Evolutionary conservation across 2,329 filamentous ascomycete genomes (phyloP), one percentile per base, ranked within the genome.

Genomic region (Colletotrichum tofieldiae): DNA sequence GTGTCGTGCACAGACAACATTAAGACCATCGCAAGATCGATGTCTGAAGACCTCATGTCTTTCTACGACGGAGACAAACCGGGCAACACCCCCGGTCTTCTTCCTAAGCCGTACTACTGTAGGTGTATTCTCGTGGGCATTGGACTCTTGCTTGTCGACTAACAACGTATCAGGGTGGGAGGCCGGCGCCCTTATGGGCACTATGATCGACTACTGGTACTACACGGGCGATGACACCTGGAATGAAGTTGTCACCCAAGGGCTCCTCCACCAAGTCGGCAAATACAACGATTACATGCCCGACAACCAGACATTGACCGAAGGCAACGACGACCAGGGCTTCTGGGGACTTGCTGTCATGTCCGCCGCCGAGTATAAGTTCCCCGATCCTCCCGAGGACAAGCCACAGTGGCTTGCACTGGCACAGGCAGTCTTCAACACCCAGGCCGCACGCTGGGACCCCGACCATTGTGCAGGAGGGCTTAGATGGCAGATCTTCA

Each of bases 151-250:
- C 3, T 35, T 32, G 8, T 26, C 32, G 23, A 58, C 67, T 65
- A 49, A 67, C 32, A 51, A 52, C 3, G 20, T 58, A 67, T 12
- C 68, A 89, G 87, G 88, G 88, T 95, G 91, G 93, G 92, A 93
- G 82, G 92, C 87, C 14, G 93, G 93, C 64, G 93, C 93, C 68
- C 90, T 95, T 85, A 86, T 91, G 82, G 89, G 89, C 29, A 86
- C 92, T 2, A 84, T 96, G 74, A 86, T 97, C 65, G 93, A 96
- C 77, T 96, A 96, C 80, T 97, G 93, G 93, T 93, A 92, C 79
- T 94, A 94, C 79, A 96, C 93, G 0, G 91, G 91, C 26, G 93
- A 96, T 78, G 83, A 86, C 5, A 86, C 87, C 43, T 96, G 93
- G 83, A 95, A 95, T 79, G 84, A 91, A 20, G 83, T 93, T 52